Conservation (phyloP, 345 rosid genomes). For the Euphorbia peplus region DNA sequence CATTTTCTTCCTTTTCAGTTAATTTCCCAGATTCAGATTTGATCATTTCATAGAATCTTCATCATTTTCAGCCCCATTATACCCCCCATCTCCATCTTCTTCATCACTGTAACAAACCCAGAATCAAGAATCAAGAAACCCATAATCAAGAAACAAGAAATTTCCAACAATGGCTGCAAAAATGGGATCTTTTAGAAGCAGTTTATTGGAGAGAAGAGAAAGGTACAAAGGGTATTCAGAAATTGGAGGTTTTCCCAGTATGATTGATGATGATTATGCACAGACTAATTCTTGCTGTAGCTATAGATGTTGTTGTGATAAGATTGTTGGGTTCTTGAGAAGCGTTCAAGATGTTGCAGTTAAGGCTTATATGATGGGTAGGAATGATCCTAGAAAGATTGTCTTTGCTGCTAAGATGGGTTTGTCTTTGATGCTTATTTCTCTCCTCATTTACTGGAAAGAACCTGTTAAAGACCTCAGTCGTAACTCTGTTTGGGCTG, state of each 20-base stretch:
- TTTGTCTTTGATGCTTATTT: conserved; percentile 65
- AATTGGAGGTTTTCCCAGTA: conserved; percentile 31
- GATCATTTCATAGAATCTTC: too few relatives aligned
- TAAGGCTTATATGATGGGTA: conserved; percentile 66
- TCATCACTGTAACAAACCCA: too few relatives aligned
- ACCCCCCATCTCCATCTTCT: too few relatives aligned
- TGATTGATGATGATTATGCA: conserved; percentile 15
- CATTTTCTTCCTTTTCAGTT: too few relatives aligned
- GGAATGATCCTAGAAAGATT: conserved; percentile 80
- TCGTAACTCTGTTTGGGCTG: conserved; percentile 80
- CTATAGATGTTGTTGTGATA: conserved; percentile 27
- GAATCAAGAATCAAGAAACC: neutral
- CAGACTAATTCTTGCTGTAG: conserved; percentile 33
- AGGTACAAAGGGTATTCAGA: conserved; percentile 47
- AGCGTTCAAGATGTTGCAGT: conserved; percentile 36
- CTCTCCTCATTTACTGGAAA: conserved; percentile 63
- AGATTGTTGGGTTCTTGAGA: conserved; percentile 25
- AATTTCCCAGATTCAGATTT: too few relatives aligned
- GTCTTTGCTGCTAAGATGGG: conserved; percentile 86
- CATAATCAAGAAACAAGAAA: neutral
- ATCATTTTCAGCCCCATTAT: too few relatives aligned
- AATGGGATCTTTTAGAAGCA: conserved; percentile 45
- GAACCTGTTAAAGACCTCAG: conserved; percentile 57
- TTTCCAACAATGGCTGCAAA: conserved; percentile 40
- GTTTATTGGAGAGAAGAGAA: conserved; percentile 39